These are phyloP conservation scores for Sarocladiaceae sp. DNA, from an alignment of 2,329 filamentous ascomycete genomes.

Conservation along the genomic window DNA sequence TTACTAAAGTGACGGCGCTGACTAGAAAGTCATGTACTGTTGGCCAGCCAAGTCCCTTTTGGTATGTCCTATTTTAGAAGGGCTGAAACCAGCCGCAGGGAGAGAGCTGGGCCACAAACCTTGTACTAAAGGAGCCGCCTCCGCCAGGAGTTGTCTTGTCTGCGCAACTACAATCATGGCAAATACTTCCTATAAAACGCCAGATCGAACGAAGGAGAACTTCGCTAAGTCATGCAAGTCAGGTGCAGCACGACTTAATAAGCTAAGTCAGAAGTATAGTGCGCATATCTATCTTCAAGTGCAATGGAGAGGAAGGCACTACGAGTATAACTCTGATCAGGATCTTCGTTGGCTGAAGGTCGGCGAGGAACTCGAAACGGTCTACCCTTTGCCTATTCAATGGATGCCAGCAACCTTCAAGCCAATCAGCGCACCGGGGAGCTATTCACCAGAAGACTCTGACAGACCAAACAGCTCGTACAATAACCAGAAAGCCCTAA, in stretches of 20 bases:
- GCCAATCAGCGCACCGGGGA: neutral
- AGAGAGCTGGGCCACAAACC: neutral
- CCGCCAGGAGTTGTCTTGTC: constrained; percentile 4
- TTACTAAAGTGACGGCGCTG: neutral
- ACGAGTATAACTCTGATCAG: neutral
- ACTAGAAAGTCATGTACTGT: constrained; percentile 1
- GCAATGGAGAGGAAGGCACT: constrained; percentile 1
- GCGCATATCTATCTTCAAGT: constrained; percentile 2
- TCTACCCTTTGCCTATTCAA: neutral
- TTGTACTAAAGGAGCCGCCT: constrained; percentile 5
- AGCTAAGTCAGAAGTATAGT: constrained; percentile 7
- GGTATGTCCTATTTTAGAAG: constrained; percentile 7
- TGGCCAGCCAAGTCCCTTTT: constrained; percentile 1
- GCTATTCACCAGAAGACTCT: constrained; percentile 2
- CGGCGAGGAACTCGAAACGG: neutral
- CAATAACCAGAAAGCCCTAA: constrained; percentile 1
- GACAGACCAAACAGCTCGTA: constrained; percentile 2
- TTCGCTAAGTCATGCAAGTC: constrained; percentile 9
- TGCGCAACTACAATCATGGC: constrained; percentile 7
- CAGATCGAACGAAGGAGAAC: constrained; percentile 6
- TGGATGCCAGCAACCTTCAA: constrained; percentile 1
- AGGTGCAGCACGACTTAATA: constrained; percentile 2
- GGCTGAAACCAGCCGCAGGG: constrained; percentile 5
- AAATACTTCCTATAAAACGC: constrained; percentile 7
- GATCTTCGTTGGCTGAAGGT: constrained; percentile 2